Evolutionary conservation across 306 rosid genomes (phyloP).

Genomic region (Cucumis melo): DNA sequence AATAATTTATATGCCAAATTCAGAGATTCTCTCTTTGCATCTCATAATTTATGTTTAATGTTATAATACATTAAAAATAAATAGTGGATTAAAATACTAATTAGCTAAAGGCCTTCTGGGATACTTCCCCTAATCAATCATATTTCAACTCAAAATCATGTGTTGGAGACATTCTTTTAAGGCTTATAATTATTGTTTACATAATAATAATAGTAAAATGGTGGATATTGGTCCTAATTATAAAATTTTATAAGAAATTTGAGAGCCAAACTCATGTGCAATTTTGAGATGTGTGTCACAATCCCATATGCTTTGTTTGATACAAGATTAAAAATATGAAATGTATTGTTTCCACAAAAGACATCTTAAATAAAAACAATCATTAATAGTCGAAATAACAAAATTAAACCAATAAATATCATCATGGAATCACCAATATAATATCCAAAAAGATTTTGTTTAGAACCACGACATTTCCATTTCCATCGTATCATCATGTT

Average conservation of each 20-base stretch:
- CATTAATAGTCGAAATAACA: too few relatives aligned
- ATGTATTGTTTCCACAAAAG: background rate
- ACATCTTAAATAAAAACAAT: background rate
- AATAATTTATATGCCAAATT: background rate
- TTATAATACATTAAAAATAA: background rate
- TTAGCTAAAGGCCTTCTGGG: background rate
- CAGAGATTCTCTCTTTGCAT: background rate
- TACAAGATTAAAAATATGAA: too few relatives aligned
- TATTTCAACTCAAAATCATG: background rate
- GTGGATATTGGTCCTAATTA: background rate
- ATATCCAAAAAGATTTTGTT: background rate
- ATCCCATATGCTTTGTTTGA: too few relatives aligned
- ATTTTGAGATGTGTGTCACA: background rate
- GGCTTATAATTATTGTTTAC: background rate
- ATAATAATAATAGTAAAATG: background rate
- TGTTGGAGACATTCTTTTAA: background rate
- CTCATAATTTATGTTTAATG: background rate
- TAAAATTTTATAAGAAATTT: background rate
- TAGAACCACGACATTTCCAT: background rate
- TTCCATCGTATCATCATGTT: background rate
- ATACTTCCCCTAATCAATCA: background rate
- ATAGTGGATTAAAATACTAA: background rate
- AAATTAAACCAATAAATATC: too few relatives aligned
- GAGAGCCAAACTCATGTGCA: background rate
- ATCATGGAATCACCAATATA: background rate